Percentiles rank a stretch among this genome's conserved stretches.
Evolutionary conservation across 1,284 basidiomycete genomes (phyloP).

Genomic region (Ceratobasidium papillatum): DNA sequence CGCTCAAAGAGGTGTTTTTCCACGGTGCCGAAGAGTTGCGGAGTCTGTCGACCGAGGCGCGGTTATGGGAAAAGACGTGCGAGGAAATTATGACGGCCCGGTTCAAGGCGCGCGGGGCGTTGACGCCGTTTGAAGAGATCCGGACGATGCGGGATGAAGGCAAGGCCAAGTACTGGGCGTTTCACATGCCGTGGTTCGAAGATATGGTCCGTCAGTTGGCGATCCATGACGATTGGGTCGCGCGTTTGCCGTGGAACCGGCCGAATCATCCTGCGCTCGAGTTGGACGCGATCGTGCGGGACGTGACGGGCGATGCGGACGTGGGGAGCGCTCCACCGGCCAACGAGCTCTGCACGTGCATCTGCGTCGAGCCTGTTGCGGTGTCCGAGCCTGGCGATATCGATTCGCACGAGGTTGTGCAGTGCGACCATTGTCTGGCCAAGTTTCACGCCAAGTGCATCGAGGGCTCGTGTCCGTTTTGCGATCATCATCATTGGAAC

Average conservation of each 20-base stretch:
- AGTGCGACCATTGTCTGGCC: slow-evolving; percentile 85
- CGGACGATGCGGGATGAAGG: slow-evolving; percentile 75
- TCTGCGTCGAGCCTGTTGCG: slow-evolving; percentile 73
- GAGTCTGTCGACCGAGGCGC: slow-evolving; percentile 71
- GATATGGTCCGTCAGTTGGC: slow-evolving; percentile 71
- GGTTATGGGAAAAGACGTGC: slow-evolving; percentile 74
- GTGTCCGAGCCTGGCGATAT: slow-evolving; percentile 64
- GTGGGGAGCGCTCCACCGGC: slow-evolving; percentile 78
- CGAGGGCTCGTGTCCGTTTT: slow-evolving; percentile 87
- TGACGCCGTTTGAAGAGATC: slow-evolving; percentile 73
- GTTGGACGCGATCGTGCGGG: slow-evolving; percentile 71
- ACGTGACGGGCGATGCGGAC: slow-evolving; percentile 75
- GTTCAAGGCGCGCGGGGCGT: slow-evolving; percentile 61
- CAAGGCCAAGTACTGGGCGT: slow-evolving; percentile 72
- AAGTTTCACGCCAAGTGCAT: slow-evolving; percentile 82
- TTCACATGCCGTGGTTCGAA: slow-evolving; percentile 74
- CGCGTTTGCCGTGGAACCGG: slow-evolving; percentile 73
- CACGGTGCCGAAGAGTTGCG: slow-evolving; percentile 69
- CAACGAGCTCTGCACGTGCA: slow-evolving; percentile 84
- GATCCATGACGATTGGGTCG: slow-evolving; percentile 72
- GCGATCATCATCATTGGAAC: slow-evolving; percentile 87
- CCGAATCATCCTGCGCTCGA: slow-evolving; percentile 55
- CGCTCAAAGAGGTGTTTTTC: slow-evolving; percentile 39
- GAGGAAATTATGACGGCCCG: slow-evolving; percentile 73
- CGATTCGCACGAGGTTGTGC: slow-evolving; percentile 78